Conservation (phyloP, 257 asterid species). For the Forsythia suspensa region DNA sequence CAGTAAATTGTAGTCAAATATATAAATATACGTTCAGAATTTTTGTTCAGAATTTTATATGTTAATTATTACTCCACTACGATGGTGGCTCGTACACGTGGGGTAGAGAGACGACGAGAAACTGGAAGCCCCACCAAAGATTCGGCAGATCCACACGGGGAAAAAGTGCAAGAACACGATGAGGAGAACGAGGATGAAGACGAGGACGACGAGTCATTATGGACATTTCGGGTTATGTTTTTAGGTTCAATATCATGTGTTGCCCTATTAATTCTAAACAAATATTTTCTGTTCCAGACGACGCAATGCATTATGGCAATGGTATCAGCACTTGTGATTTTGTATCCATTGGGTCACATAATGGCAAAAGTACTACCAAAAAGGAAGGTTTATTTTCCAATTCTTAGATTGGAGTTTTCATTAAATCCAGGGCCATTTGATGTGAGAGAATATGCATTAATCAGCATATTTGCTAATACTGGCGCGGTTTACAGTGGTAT, state of each 20-base stretch:
- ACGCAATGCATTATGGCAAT: slow-evolving; percentile 57
- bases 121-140: background rate
- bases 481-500: slow-evolving; percentile 65
- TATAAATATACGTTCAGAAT: background rate
- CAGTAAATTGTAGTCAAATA: background rate
- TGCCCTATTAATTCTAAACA: slow-evolving; percentile 42
- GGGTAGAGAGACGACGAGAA: background rate
- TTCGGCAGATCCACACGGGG: background rate
- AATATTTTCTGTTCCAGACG: slow-evolving; percentile 42
- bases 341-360: slow-evolving; percentile 43
- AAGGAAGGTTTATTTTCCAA: slow-evolving; percentile 38
- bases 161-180: background rate
- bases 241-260: slow-evolving; percentile 53
- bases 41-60: background rate
- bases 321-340: slow-evolving; percentile 28
- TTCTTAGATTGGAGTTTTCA: slow-evolving; percentile 48
- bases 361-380: slow-evolving; percentile 52
- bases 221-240: slow-evolving; percentile 63
- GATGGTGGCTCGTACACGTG: background rate
- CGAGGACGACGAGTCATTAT: slow-evolving; percentile 28
- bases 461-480: slow-evolving; percentile 58
- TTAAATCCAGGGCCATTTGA: slow-evolving; percentile 63
- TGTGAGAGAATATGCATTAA: slow-evolving; percentile 54
- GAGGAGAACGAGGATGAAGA: slow-evolving; percentile 17
- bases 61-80: background rate